Base-by-base conservation (phyloP, 768 basidiomycete species). In the Pholiota molesta region DNA sequence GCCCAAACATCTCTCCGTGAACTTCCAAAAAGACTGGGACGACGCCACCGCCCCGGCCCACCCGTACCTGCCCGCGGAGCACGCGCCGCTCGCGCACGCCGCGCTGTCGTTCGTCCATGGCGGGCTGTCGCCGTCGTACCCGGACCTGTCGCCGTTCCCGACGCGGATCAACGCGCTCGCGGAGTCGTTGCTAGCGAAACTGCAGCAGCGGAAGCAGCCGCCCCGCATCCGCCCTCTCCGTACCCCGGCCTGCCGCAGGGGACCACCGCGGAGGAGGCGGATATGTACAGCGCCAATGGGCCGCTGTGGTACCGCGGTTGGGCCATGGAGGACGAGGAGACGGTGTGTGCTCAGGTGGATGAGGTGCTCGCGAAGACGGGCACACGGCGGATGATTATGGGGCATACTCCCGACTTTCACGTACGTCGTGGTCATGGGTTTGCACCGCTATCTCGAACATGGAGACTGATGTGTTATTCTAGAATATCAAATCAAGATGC, bases 241-340 rank as follows among this genome's bases (percentile, higher is more conserved):
- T 95, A 89, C 67, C 86, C 85, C 1, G 87, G 88, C 7, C 75
- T 97, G 14, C 95, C 95, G 5, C 62, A 69, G 1, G 79, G 81
- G 66, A 78, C 92, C 5, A 90, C 90, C 0, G 66, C 66, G 0
- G 88, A 87, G 61, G 95, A 98, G 73, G 70, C 78, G 7, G 81
- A 84, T 35, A 71, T 98, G 37, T 97, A 97, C 68, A 83, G 81
- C 23, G 69, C 81, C 1, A 86, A 93, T 45, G 97, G 97, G 0
- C 95, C 95, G 3, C 74, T 96, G 49, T 98, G 97, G 97, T 97
- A 95, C 73, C 84, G 97, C 11, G 95, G 95, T 1, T 95, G 95
- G 87, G 97, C 97, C 16, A 79, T 86, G 55, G 87, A 89, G 13
- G 74, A 78, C 26, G 93, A 96, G 55, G 83, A 83, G 59, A 78